Evolutionary conservation across 306 rosid genomes (phyloP), one percentile per base, ranked within the genome.

Genomic region (Pterocarpus macrocarpus): DNA sequence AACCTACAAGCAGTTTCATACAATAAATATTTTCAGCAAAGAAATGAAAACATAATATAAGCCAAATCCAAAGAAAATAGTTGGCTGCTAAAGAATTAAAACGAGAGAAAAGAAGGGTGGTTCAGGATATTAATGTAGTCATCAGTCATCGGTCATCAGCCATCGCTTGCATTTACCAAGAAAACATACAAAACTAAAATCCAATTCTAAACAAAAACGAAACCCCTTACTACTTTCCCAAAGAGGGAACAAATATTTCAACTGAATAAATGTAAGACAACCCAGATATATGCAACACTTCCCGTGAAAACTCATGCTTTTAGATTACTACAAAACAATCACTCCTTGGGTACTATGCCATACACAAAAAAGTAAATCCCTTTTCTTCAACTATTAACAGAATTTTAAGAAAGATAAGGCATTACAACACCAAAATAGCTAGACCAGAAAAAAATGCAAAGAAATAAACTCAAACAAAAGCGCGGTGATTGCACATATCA

Each of bases 1-100:
- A 45, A 94, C 95, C 98, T 94, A 86, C 83, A 80, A 76, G 67
- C 77, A 74, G 58, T 66, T 62, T 22, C 63, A 53, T 2, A 8
- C 14, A 7, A 34, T 50, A 70, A 80, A 71, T 30, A 39, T 17
- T 30, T 28, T 70, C 3, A 79, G 5, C 45, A 69, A 4, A 34
- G 34, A 30, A 65, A 78, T 49, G 5, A 58, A 1, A 10, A 13
- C n/a, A 36, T 14, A 2, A 78, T 43, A 78, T n/a, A 70, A 2
- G 2, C 30, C 41, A 41, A 57, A 12, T 28, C 47, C 8, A 6
- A 15, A 22, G 17, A 47, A 49, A 45, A 71, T 7, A 15, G 0
- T 28, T 8, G 28, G 43, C 16, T 7, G 62, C 14, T 7, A 14
- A 49, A 11, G 64, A 57, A 57, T 57, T 57, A 8, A 57, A 14